Percentiles rank a stretch among this genome's conserved stretches.
phyloP scores from a whole-genome alignment of 2,329 filamentous ascomycete genomes.

The Drechmeria coniospora region DNA sequence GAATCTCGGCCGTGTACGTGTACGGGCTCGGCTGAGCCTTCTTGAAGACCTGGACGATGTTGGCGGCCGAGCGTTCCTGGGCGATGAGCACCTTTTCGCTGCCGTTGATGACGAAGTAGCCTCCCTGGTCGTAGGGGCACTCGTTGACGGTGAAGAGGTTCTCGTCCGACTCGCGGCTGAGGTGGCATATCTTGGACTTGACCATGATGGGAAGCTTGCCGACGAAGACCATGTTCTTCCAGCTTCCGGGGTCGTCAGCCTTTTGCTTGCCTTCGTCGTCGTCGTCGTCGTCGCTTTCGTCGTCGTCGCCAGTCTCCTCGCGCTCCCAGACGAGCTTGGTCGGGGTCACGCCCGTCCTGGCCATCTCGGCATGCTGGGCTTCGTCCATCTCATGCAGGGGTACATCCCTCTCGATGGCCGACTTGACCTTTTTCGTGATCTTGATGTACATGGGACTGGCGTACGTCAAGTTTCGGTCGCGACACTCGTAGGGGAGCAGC shows the following conservation, averaged over 20 bases:
- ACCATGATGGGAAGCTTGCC: conserved; percentile 97
- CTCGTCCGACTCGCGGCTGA: conserved; percentile 70
- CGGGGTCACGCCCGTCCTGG: conserved; percentile 39
- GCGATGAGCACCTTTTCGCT: conserved; percentile 97
- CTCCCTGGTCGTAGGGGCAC: conserved; percentile 94
- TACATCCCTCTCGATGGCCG: conserved; percentile 63
- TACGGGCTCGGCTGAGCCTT: conserved; percentile 88
- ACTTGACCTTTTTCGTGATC: conserved; percentile 70
- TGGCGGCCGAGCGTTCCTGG: conserved; percentile 91
- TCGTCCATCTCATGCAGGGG: conserved; percentile 53
- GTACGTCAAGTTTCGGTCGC: conserved; percentile 90
- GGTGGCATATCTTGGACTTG: conserved; percentile 87
- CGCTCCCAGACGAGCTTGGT: conserved; percentile 46
- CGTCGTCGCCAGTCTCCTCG: conserved; percentile 34
- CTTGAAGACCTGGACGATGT: conserved; percentile 98
- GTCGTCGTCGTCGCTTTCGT: conserved; percentile 36
- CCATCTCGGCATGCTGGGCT: conserved; percentile 40
- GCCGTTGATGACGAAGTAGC: conserved; percentile 98
- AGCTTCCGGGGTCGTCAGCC: conserved; percentile 34
- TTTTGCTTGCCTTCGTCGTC: conserved; percentile 15
- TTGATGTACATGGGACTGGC: conserved; percentile 80
- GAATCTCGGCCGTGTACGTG: conserved; percentile 87
- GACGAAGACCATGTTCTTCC: conserved; percentile 68
- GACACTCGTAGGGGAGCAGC: conserved; percentile 85
- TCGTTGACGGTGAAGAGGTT: conserved; percentile 85